phyloP scores from a whole-genome alignment of 495 filamentous ascomycete genomes.

The Pseudoneurospora amorphoporcata region DNA sequence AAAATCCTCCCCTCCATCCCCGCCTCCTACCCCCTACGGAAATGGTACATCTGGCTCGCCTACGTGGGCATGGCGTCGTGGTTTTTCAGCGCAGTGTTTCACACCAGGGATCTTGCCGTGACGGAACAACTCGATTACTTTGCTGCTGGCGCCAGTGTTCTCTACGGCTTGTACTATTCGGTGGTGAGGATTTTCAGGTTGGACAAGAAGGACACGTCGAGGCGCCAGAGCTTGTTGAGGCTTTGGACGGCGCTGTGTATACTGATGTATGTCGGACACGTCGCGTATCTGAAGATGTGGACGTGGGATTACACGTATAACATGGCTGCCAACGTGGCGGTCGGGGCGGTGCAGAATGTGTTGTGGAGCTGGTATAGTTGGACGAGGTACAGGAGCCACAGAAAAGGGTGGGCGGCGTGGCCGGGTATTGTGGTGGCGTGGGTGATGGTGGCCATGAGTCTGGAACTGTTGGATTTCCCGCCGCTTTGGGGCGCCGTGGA shows the following conservation, averaged over 20 bases:
- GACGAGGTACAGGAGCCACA: constrained; percentile 55
- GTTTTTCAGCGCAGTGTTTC: constrained; percentile 83
- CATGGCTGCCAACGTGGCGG: constrained; percentile 85
- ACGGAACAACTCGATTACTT: constrained; percentile 97
- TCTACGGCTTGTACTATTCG: constrained; percentile 83
- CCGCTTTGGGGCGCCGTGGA: constrained; percentile 75
- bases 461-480: constrained; percentile 90
- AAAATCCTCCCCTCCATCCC: constrained; percentile 62
- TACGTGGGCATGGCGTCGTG: constrained; percentile 76
- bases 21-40: constrained; percentile 58
- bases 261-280: constrained; percentile 62
- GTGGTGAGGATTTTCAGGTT: constrained; percentile 73
- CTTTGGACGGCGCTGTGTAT: constrained; percentile 67
- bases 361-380: constrained; percentile 84
- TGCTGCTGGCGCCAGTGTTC: constrained; percentile 78
- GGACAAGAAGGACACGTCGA: constrained; percentile 49
- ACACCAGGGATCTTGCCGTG: constrained; percentile 70
- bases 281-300: constrained; percentile 74
- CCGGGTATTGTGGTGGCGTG: constrained; percentile 88
- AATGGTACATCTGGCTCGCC: constrained; percentile 71
- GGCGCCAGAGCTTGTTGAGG: constrained; percentile 49
- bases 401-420: constrained; percentile 73
- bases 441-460: constrained; percentile 86
- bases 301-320: constrained; percentile 95
- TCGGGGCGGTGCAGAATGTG: constrained; percentile 69